Base-by-base conservation (phyloP, 441 rosid genomes). In the Dalechampia spathulata region DNA sequence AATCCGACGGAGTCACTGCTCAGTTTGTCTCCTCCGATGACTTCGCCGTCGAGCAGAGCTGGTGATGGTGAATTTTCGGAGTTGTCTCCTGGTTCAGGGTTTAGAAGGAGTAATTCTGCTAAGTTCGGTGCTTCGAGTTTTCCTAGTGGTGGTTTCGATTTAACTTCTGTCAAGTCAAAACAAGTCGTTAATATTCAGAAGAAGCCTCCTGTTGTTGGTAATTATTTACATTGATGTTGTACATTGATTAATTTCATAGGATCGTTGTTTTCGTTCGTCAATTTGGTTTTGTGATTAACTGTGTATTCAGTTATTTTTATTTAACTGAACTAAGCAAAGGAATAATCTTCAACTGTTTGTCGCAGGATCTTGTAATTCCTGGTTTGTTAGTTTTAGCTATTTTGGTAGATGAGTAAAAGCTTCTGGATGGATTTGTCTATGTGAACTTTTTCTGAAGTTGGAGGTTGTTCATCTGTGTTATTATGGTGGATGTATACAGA, bases 121-220 rank as follows among this genome's bases (percentile, higher is more conserved):
- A 91, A 87, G 46, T 64, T 85, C 21, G 79, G 85, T 0, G 80
- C 89, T 0, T 72, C 90, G 15, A 91, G 92, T 57, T 78, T 83
- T 28, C 95, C 97, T 0, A 62, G 79, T 36, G 88, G 95, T 15
- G 83, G 83, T 2, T 85, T 90, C 17, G 82, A 87, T 67, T 81
- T 90, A 77, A 78, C 87, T 27, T 44, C 82, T 16, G n/a, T 73
- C 1, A 75, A 52, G 21, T 62, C 61, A 57, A 2, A 71, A 48
- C 49, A 55, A 41, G 11, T 12, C 50, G 32, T 22, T 30, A 22
- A 39, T 12, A 27, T 41, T 37, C 40, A 57, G 25, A 61, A 63
- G 54, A 67, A 62, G 52, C 52, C 58, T 30, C 34, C 6, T 52
- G 37, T 55, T 23, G 39, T 74, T 17, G 77, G 75, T 72, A 77